Evolutionary conservation across 2,329 filamentous ascomycete species (phyloP), one percentile per base, ranked within the genome.

Genomic region (Pleoardoris graminearum): DNA sequence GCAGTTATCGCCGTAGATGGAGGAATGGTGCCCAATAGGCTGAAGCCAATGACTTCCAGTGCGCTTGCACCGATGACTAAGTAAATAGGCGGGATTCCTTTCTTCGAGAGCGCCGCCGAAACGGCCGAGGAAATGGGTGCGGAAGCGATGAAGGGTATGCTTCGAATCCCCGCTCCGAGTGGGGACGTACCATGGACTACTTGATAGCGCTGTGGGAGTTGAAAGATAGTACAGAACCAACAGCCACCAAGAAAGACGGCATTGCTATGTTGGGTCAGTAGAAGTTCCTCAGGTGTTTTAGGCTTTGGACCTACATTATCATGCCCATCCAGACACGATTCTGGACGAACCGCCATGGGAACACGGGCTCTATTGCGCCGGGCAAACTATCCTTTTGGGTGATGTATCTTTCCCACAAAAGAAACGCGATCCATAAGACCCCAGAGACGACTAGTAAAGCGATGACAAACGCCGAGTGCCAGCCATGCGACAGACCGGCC

Each of bases 201-300:
- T 29, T 41, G 38, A 12, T 22, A 41, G 27, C 23, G 6, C 19
- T 41, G 38, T 25, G 38, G 38, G 3, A 41, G 23, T 27, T 41
- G 38, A n/a, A 41, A 41, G 23, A 41, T 57, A 46, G 30, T 63
- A 58, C 7, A 60, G 60, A 12, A 65, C 55, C 21, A 60, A 54
- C 14, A 58, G 1, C 30, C 46, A 14, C 61, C 61, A 17, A 37
- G 39, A 11, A 64, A 48, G 11, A 44, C 44, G 11, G 55, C 54
- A 27, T 50, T 56, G 7, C 60, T 63, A 22, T 4, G 19, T 8
- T 8, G 14, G 14, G 33, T 36, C 7, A 36, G 33, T 8, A 36
- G 14, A 33, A 17, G 5, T 16, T 36, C 5, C 12, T 16, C 4
- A 17, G 5, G 33, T 7, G n/a, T 17, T 10, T 3, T 36, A 16